These are phyloP conservation scores for Parachlorella kessleri DNA, from an alignment of 139 green algal genomes.

Conservation along the genomic window DNA sequence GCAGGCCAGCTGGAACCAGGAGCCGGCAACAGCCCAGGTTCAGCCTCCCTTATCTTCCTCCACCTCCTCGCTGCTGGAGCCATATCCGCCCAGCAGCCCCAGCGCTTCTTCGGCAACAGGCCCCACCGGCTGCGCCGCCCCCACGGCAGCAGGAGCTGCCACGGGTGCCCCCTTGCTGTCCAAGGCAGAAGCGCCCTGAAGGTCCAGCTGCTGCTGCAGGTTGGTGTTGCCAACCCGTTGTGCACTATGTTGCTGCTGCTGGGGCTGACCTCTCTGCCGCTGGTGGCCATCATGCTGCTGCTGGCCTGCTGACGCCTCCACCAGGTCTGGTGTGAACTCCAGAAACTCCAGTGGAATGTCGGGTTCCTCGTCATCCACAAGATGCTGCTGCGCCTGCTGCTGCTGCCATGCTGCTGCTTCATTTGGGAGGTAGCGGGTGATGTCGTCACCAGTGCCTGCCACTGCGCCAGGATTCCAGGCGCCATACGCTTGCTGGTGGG, in stretches of 20 bases:
- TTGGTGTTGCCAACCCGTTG: no score
- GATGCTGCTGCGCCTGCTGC: background rate
- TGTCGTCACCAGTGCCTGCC: background rate
- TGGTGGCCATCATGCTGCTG: no score
- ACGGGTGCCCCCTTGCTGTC: background rate
- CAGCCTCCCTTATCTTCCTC: background rate
- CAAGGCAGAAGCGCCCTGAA: no score
- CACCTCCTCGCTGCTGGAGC: constrained; percentile 14
- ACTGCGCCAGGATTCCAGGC: background rate
- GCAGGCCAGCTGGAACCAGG: no score
- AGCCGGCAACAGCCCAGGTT: background rate
- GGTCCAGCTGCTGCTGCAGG: no score
- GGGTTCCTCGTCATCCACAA: background rate
- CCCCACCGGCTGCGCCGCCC: background rate
- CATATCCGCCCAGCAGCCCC: constrained; percentile 16
- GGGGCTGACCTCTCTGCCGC: no score
- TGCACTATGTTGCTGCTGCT: no score
- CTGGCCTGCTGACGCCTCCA: no score
- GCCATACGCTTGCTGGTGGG: background rate
- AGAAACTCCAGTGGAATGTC: background rate
- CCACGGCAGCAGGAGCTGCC: background rate
- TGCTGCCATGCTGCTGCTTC: background rate
- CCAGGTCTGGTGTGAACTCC: background rate
- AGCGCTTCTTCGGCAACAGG: constrained; percentile 9
- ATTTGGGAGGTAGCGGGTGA: background rate